A percentile compares a stretch with the other conserved stretches of the same genome.
These are phyloP conservation scores for Pezicula carpinea DNA, from an alignment of 2,329 filamentous ascomycete genomes.

Conservation along the genomic window DNA sequence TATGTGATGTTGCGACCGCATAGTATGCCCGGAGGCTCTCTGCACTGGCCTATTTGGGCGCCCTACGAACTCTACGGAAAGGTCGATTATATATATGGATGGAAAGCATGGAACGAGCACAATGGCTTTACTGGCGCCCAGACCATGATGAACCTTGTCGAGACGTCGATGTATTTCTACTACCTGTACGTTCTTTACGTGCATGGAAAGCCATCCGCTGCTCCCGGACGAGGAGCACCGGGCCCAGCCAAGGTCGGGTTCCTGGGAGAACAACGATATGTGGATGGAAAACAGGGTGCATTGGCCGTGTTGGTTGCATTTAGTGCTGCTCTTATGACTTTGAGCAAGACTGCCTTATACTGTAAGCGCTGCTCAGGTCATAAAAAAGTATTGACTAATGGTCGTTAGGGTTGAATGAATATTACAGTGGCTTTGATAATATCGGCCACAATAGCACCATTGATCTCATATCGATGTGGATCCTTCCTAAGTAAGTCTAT, in stretches of 20 bases:
- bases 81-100: conserved; percentile 64
- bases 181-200: conserved; percentile 52
- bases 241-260: conserved; percentile 33
- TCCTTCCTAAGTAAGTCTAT: conserved; percentile 58
- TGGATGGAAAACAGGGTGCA: conserved; percentile 47
- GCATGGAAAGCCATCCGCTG: conserved; percentile 31
- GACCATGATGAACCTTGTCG: conserved; percentile 52
- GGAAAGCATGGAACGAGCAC: conserved; percentile 52
- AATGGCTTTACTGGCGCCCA: conserved; percentile 65
- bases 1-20: conserved; percentile 64
- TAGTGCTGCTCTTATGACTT: conserved; percentile 55
- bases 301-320: conserved; percentile 55
- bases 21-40: conserved; percentile 59
- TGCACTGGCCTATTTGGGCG: conserved; percentile 58
- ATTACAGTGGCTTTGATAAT: conserved; percentile 54
- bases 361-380: conserved; percentile 39
- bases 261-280: conserved; percentile 42
- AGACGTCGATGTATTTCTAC: conserved; percentile 52
- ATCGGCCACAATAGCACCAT: conserved; percentile 55
- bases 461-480: conserved; percentile 54
- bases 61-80: conserved; percentile 63
- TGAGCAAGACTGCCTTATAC: conserved; percentile 65
- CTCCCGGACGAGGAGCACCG: conserved; percentile 24
- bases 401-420: conserved; percentile 51
- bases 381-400: conserved; percentile 1